phyloP scores from a whole-genome alignment of 176 grass and related monocot genomes.

The Hsuehochloa calcarea region DNA sequence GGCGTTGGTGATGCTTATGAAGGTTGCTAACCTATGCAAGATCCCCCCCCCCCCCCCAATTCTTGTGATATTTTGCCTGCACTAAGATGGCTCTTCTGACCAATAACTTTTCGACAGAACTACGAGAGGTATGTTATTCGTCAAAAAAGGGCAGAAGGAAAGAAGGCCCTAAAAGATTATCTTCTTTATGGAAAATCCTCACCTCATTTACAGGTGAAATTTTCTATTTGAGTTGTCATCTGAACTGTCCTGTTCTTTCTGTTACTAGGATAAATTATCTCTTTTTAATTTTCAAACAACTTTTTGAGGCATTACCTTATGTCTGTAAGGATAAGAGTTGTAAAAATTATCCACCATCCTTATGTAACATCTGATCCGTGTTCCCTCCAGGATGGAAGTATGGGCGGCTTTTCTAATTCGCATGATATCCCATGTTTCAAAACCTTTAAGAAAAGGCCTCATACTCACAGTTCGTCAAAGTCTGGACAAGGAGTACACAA shows the following conservation, averaged over 20 bases:
- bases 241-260: background rate
- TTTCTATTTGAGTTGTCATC: slow-evolving; percentile 1
- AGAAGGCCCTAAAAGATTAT: slow-evolving; percentile 86
- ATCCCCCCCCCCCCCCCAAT: too few relatives aligned
- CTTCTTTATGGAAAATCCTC: slow-evolving; percentile 74
- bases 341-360: background rate
- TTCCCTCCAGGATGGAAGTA: slow-evolving; percentile 60
- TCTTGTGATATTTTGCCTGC: background rate
- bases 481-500: slow-evolving; percentile 40
- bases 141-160: slow-evolving; percentile 75
- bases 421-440: slow-evolving; percentile 49
- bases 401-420: slow-evolving; percentile 48
- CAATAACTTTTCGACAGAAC: slow-evolving; percentile 50
- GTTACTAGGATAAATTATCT: background rate
- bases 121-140: slow-evolving; percentile 68
- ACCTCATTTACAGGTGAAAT: slow-evolving; percentile 41
- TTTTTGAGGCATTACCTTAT: background rate
- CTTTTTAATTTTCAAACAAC: background rate
- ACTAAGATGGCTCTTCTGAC: slow-evolving; percentile 18
- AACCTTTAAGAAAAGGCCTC: slow-evolving; percentile 47
- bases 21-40: background rate
- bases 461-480: slow-evolving; percentile 46
- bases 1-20: background rate
- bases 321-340: background rate
- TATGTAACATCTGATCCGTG: background rate